Conservation (phyloP, 805 yeast genomes). For the Candida fluviatilis region DNA sequence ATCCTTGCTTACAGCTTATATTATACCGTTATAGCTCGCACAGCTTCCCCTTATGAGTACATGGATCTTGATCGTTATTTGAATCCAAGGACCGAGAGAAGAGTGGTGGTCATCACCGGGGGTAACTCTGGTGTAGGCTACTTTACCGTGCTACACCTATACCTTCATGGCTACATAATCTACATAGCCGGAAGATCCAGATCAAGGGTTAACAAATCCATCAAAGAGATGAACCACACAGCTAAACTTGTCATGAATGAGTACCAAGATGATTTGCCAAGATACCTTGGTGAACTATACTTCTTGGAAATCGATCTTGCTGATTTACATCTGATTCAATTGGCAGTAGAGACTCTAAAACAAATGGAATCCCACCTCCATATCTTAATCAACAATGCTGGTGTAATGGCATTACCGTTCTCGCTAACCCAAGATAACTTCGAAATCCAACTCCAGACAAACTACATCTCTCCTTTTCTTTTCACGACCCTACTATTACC, state of each 20-base stretch:
- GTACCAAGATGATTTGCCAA: constrained; percentile 13
- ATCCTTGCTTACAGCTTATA: no score
- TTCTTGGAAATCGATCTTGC: constrained; percentile 37
- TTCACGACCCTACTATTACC: constrained; percentile 60
- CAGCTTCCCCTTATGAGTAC: no score
- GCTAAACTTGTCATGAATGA: constrained; percentile 34
- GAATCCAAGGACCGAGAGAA: constrained; percentile 50
- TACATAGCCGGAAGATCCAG: constrained; percentile 71
- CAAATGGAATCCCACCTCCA: constrained; percentile 49
- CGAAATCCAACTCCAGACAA: constrained; percentile 77
- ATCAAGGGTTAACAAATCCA: constrained; percentile 52
- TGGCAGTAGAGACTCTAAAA: constrained; percentile 45
- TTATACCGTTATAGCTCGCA: no score
- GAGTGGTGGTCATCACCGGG: constrained; percentile 73
- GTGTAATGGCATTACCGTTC: constrained; percentile 74
- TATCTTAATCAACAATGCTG: constrained; percentile 72
- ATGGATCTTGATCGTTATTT: no score
- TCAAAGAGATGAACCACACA: constrained; percentile 50
- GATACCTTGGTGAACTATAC: constrained; percentile 28
- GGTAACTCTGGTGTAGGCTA: constrained; percentile 82
- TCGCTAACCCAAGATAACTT: constrained; percentile 61
- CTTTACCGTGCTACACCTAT: constrained; percentile 69
- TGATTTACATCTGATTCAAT: constrained; percentile 26
- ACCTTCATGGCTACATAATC: constrained; percentile 72
- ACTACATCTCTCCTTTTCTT: constrained; percentile 71